Evolutionary conservation across 352 stramenopile genomes (phyloP).

Genomic region (Globisporangium sylvaticum): DNA sequence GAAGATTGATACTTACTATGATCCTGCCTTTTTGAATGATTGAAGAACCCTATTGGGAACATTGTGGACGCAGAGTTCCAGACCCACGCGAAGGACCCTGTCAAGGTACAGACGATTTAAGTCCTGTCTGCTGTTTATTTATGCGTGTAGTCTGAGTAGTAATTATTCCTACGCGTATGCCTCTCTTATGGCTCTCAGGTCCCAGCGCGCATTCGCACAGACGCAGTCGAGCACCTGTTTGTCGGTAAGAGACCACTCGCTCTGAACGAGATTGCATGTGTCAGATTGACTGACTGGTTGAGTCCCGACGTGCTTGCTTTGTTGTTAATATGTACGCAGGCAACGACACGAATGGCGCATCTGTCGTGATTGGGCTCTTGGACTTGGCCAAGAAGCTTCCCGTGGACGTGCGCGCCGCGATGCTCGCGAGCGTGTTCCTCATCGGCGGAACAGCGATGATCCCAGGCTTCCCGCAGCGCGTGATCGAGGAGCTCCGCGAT

Average conservation of each 20-base stretch:
- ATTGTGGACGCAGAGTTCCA: slow-evolving; percentile 46
- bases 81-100: slow-evolving; percentile 26
- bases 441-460: slow-evolving; percentile 77
- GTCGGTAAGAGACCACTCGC: slow-evolving; percentile 23
- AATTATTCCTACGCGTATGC: not conserved
- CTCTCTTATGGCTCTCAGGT: slow-evolving; percentile 23
- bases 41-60: slow-evolving; percentile 31
- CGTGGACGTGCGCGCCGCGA: slow-evolving; percentile 56
- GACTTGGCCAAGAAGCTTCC: slow-evolving; percentile 52
- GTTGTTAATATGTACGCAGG: not conserved
- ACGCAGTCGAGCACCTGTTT: slow-evolving; percentile 45
- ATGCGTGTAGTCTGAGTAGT: not conserved
- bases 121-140: too few relatives aligned
- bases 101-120: slow-evolving; percentile 25
- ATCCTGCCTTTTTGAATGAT: not conserved
- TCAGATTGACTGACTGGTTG: not conserved
- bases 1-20: not conserved
- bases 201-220: slow-evolving; percentile 31
- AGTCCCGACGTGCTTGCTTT: not conserved
- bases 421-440: slow-evolving; percentile 75
- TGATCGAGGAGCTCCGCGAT: slow-evolving; percentile 43
- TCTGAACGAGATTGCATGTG: not conserved
- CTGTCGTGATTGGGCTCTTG: slow-evolving; percentile 52
- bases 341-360: slow-evolving; percentile 39
- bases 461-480: slow-evolving; percentile 51